A percentile compares a stretch with the other conserved stretches of the same genome.
Conservation (phyloP, 345 rosid species). For the Pugionium cornutum region DNA sequence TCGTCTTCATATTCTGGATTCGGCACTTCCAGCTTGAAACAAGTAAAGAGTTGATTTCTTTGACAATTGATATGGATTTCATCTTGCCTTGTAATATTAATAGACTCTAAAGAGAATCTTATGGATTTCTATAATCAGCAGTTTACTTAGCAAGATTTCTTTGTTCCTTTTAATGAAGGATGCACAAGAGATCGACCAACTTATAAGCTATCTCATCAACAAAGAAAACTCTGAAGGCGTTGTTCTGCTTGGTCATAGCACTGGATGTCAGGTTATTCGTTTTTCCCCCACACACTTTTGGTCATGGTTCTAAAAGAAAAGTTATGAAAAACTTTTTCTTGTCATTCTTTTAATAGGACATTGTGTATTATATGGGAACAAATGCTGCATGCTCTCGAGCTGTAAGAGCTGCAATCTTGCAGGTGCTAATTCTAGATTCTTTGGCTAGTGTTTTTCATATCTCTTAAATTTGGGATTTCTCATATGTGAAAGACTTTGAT, state of each 20-base stretch:
- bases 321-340: slow-evolving; percentile 11
- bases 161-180: slow-evolving; percentile 59
- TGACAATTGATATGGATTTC: background rate
- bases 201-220: slow-evolving; percentile 84
- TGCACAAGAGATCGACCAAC: slow-evolving; percentile 84
- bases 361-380: slow-evolving; percentile 84
- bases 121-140: no score
- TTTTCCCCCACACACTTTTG: slow-evolving; percentile 15
- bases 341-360: slow-evolving; percentile 55
- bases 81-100: background rate
- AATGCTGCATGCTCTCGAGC: slow-evolving; percentile 98
- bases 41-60: slow-evolving; percentile 50
- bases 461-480: no score
- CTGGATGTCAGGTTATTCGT: slow-evolving; percentile 86
- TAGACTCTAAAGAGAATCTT: no score
- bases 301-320: background rate
- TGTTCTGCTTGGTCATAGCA: slow-evolving; percentile 91
- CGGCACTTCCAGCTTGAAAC: slow-evolving; percentile 88
- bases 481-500: no score
- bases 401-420: slow-evolving; percentile 87
- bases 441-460: no score
- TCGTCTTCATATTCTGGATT: slow-evolving; percentile 89
- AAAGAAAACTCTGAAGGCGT: slow-evolving; percentile 94
- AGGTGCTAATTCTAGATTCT: slow-evolving; percentile 48
- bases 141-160: slow-evolving; percentile 23